Conservation (phyloP, 1,284 basidiomycete species). For the Leccinum griseonigrum region DNA sequence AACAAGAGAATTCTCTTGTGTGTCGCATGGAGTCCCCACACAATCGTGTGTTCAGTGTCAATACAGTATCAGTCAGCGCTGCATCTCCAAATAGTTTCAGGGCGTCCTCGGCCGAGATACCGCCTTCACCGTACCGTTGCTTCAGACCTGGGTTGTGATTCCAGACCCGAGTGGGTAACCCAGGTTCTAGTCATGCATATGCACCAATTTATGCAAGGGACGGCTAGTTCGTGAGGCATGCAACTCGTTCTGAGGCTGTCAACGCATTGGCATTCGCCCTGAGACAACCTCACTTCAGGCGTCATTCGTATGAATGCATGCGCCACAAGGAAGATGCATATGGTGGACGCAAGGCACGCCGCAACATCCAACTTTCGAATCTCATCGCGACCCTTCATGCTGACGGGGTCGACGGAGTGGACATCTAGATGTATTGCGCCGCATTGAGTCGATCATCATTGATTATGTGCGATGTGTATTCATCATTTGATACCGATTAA, state of each 20-base stretch:
- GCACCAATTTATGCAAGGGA: neutral
- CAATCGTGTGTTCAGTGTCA: neutral
- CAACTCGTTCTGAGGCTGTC: neutral
- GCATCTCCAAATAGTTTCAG: neutral
- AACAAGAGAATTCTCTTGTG: conserved; percentile 1
- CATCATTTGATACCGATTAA: neutral
- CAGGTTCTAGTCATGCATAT: neutral
- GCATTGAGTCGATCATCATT: neutral
- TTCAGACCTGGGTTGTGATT: neutral
- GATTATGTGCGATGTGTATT: neutral
- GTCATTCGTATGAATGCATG: neutral
- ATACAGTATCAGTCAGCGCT: neutral
- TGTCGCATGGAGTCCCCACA: neutral
- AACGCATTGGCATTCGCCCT: neutral
- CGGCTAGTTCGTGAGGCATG: neutral
- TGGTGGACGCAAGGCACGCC: conserved; percentile 1
- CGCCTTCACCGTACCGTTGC: neutral
- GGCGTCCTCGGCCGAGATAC: neutral
- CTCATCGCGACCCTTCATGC: conserved; percentile 1
- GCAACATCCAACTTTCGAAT: conserved; percentile 6
- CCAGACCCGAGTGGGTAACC: neutral
- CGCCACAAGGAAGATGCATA: conserved; percentile 3
- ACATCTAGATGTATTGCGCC: neutral
- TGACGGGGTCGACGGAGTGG: neutral
- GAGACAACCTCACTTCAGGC: neutral